These are phyloP conservation scores for Pichia nanzhaoensis DNA, from an alignment of 805 yeast species.

Conservation along the genomic window DNA sequence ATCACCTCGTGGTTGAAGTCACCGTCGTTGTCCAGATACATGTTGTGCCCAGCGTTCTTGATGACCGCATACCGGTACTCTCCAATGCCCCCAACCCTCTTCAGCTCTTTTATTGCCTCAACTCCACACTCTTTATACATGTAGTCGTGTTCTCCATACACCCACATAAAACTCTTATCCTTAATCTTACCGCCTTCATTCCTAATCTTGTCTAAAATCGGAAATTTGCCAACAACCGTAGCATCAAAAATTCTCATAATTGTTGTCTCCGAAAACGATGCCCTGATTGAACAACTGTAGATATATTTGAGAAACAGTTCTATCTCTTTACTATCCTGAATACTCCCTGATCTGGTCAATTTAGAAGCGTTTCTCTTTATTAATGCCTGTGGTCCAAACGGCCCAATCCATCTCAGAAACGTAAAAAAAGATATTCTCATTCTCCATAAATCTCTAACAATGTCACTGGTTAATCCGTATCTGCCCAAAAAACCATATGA, in stretches of 20 bases:
- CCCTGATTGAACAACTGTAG: conserved; percentile 27
- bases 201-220: conserved; percentile 52
- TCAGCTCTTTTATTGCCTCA: conserved; percentile 31
- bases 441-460: conserved; percentile 33
- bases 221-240: conserved; percentile 56
- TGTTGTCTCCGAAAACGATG: conserved; percentile 30
- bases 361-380: conserved; percentile 25
- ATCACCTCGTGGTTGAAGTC: conserved; percentile 45
- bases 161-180: conserved; percentile 33
- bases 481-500: conserved; percentile 42
- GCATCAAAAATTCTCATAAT: conserved; percentile 47
- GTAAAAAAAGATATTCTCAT: conserved; percentile 41
- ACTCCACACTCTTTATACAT: conserved; percentile 62
- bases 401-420: conserved; percentile 40
- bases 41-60: conserved; percentile 65
- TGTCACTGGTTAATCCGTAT: conserved; percentile 35
- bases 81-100: conserved; percentile 12
- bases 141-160: conserved; percentile 70
- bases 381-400: conserved; percentile 29
- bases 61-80: conserved; percentile 34
- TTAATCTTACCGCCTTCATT: conserved; percentile 20
- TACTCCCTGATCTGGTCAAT: conserved; percentile 24
- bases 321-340: conserved; percentile 23
- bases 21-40: conserved; percentile 58
- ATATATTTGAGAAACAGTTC: conserved; percentile 28